phyloP scores from a whole-genome alignment of 2,329 filamentous ascomycete genomes.

The Apiospora phragmitis region DNA sequence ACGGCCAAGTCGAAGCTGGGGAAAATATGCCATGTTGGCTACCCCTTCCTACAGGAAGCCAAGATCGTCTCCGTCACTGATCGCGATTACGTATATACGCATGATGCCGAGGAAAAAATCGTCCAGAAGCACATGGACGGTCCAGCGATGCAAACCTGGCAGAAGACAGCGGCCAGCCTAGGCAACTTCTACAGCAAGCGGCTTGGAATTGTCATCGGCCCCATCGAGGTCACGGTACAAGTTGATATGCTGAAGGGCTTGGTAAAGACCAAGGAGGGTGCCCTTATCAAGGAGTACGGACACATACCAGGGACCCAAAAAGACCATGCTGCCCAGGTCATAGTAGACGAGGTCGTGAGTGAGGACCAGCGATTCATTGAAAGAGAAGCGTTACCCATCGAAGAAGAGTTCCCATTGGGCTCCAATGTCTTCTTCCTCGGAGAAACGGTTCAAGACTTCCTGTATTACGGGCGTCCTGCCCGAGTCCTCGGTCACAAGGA shows the following conservation, averaged over 20 bases:
- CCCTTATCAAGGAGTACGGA: conserved; percentile 90
- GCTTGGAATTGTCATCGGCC: conserved; percentile 81
- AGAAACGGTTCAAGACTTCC: conserved; percentile 64
- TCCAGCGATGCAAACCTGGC: conserved; percentile 78
- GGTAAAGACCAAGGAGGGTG: conserved; percentile 85
- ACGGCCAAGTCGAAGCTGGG: conserved; percentile 79
- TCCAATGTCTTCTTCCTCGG: conserved; percentile 91
- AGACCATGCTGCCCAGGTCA: conserved; percentile 85
- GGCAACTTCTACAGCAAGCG: conserved; percentile 89
- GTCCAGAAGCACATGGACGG: conserved; percentile 70
- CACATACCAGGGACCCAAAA: conserved; percentile 82
- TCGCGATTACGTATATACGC: conserved; percentile 85
- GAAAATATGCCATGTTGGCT: conserved; percentile 85
- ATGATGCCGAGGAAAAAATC: conserved; percentile 63
- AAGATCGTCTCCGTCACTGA: conserved; percentile 88
- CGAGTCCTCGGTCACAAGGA: conserved; percentile 74
- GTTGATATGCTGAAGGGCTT: conserved; percentile 94
- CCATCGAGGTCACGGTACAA: conserved; percentile 85
- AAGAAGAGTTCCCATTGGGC: conserved; percentile 84
- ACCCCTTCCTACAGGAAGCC: conserved; percentile 92
- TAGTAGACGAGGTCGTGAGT: conserved; percentile 88
- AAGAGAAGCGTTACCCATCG: conserved; percentile 80
- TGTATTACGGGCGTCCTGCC: conserved; percentile 77
- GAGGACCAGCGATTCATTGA: conserved; percentile 94
- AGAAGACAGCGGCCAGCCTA: conserved; percentile 79